Percentiles rank a stretch among this genome's conserved stretches.
These are phyloP conservation scores for Breviolum minutum DNA, from an alignment of 73 alveolate genomes.

Conservation along the genomic window DNA sequence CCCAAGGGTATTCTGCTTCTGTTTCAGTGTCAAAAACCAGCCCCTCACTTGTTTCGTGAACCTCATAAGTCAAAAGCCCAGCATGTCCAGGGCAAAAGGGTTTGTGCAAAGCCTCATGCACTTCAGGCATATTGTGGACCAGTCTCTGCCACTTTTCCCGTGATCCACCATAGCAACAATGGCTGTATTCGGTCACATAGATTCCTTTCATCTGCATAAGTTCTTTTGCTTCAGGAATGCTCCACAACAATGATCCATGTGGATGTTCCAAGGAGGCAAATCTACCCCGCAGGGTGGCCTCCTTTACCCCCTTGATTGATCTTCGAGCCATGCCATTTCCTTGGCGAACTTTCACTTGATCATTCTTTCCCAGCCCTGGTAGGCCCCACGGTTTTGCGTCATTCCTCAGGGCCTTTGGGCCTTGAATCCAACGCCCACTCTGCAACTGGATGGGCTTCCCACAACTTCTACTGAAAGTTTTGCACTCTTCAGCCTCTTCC, in stretches of 20 bases:
- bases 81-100: neutral
- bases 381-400: neutral
- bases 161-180: constrained; percentile 16
- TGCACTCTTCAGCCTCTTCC: neutral
- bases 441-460: neutral
- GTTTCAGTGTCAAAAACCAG: neutral
- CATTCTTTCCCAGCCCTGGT: neutral
- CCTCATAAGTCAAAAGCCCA: neutral
- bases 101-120: neutral
- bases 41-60: neutral
- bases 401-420: neutral
- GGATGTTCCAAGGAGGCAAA: constrained; percentile 9
- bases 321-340: neutral
- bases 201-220: neutral
- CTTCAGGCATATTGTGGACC: neutral
- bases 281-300: neutral
- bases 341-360: neutral
- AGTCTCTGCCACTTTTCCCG: neutral
- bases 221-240: neutral
- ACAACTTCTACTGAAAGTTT: neutral
- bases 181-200: neutral
- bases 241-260: neutral
- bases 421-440: neutral
- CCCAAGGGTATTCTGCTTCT: constrained; percentile 9
- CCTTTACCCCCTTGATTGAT: neutral